These are phyloP conservation scores for Populus davidiana DNA, from an alignment of 345 rosid species.

Conservation along the genomic window DNA sequence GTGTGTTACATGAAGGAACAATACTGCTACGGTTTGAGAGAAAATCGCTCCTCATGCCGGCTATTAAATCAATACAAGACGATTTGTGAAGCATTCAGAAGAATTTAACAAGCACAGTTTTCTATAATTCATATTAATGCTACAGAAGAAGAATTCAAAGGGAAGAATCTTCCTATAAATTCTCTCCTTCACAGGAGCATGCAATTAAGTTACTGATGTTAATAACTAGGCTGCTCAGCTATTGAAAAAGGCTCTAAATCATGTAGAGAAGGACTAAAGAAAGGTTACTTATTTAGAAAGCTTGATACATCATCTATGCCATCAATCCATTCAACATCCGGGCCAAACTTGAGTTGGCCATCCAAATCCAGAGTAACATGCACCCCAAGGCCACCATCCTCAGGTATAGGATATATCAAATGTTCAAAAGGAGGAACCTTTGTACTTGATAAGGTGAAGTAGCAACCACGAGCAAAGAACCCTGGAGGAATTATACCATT, in stretches of 20 bases:
- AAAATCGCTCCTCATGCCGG: neutral
- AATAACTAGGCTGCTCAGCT: neutral
- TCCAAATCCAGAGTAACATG: constrained; percentile 89
- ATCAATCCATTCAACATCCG: constrained; percentile 87
- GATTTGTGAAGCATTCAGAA: neutral
- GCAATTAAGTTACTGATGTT: neutral
- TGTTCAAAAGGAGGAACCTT: constrained; percentile 52
- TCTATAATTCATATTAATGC: neutral
- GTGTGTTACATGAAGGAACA: too few species aligned
- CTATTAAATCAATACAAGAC: neutral
- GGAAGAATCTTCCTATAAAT: neutral
- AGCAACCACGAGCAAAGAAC: constrained; percentile 80
- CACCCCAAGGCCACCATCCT: constrained; percentile 89
- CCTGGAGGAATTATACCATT: constrained; percentile 44
- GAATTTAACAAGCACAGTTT: neutral
- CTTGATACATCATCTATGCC: constrained; percentile 52
- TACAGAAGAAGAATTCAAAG: neutral
- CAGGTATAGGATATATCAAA: constrained; percentile 85
- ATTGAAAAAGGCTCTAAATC: neutral
- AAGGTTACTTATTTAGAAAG: constrained; percentile 67
- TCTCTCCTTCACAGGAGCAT: neutral
- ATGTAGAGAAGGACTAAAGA: constrained; percentile 5
- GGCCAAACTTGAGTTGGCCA: constrained; percentile 89
- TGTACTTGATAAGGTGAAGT: constrained; percentile 58
- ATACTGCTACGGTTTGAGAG: too few species aligned